Conservation (phyloP, 768 basidiomycete species). For the Kwoniella heveanensis region DNA sequence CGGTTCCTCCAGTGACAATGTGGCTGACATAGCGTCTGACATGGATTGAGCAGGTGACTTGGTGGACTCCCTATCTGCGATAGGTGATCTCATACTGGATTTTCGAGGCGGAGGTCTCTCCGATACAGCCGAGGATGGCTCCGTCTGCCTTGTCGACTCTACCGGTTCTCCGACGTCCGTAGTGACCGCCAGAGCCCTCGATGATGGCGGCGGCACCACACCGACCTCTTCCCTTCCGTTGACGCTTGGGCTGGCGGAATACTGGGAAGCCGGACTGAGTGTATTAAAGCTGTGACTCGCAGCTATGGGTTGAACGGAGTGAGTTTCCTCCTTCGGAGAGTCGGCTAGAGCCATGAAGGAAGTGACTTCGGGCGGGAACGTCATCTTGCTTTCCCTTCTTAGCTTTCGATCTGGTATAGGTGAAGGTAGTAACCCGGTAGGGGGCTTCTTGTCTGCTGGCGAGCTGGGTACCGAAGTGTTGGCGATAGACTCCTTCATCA, state of each 20-base stretch:
- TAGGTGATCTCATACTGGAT: constrained; percentile 15
- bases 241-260: constrained; percentile 34
- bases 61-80: constrained; percentile 11
- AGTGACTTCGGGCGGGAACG: constrained; percentile 43
- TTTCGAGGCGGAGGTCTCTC: constrained; percentile 14
- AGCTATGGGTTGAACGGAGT: constrained; percentile 13
- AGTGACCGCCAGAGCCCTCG: constrained; percentile 22
- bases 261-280: constrained; percentile 40
- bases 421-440: constrained; percentile 35
- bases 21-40: constrained; percentile 4
- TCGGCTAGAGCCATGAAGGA: constrained; percentile 43
- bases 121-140: constrained; percentile 9
- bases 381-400: constrained; percentile 41
- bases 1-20: constrained; percentile 12
- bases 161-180: constrained; percentile 10
- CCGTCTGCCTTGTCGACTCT: not conserved
- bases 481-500: constrained; percentile 1
- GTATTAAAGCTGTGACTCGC: constrained; percentile 22
- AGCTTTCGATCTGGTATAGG: constrained; percentile 37
- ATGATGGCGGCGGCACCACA: constrained; percentile 21
- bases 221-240: constrained; percentile 13
- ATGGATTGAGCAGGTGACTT: constrained; percentile 19
- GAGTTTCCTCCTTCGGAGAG: constrained; percentile 24
- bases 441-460: constrained; percentile 17
- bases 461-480: constrained; percentile 20